Conservation (phyloP, 306 rosid genomes). For the Rosa persica region DNA sequence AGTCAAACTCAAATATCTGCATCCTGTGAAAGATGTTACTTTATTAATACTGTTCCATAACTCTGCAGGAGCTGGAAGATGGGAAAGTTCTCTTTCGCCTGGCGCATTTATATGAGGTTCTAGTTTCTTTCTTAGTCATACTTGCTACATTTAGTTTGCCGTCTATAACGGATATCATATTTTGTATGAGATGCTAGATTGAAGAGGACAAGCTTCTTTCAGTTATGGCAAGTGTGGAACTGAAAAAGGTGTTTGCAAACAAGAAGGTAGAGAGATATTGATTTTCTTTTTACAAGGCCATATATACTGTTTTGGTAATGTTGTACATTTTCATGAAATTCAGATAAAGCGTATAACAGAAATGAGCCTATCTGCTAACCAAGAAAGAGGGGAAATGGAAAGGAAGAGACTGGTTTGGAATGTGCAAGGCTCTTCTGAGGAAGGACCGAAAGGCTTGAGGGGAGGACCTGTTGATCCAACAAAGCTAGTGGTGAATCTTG, state of each 20-base stretch:
- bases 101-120: conserved; percentile 78
- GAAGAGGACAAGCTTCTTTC: conserved; percentile 64
- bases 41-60: neutral
- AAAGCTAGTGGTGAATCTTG: conserved; percentile 55
- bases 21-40: no score
- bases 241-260: conserved; percentile 52
- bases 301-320: neutral
- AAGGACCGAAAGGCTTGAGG: conserved; percentile 33
- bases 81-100: conserved; percentile 66
- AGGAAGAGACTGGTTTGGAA: conserved; percentile 65
- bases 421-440: conserved; percentile 44
- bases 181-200: conserved; percentile 39
- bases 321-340: neutral
- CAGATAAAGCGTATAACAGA: conserved; percentile 57
- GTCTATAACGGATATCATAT: neutral
- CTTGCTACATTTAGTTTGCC: neutral
- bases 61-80: conserved; percentile 56
- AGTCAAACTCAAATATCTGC: no score
- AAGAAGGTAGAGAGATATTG: conserved; percentile 48
- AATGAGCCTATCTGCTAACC: conserved; percentile 67
- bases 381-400: conserved; percentile 71
- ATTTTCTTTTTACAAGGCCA: neutral
- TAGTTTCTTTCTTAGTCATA: conserved; percentile 5
- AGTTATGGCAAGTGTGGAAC: conserved; percentile 50
- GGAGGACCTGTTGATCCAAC: conserved; percentile 66